phyloP scores from a whole-genome alignment of 805 yeast species.

The Candida adriatica region DNA sequence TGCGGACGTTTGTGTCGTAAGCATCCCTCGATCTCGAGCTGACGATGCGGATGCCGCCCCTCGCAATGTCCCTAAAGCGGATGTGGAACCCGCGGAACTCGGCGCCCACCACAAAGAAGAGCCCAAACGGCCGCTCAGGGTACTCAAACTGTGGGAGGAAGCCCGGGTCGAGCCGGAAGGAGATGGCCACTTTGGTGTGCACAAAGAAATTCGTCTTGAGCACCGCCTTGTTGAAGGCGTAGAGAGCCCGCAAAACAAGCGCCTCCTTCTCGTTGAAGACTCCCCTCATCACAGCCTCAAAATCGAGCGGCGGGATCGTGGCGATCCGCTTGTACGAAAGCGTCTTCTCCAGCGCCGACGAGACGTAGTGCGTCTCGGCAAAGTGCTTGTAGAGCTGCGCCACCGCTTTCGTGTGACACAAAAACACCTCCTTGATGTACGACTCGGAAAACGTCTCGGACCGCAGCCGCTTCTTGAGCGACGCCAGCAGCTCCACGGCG shows the following conservation, averaged over 20 bases:
- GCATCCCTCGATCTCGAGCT: conserved; percentile 81
- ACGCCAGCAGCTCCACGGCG: conserved; percentile 65
- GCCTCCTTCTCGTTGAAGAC: conserved; percentile 74
- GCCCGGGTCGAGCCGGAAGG: conserved; percentile 83
- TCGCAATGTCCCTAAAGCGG: conserved; percentile 92
- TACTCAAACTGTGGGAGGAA: conserved; percentile 83
- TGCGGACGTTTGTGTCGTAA: conserved; percentile 76
- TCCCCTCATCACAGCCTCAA: conserved; percentile 59
- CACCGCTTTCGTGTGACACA: conserved; percentile 61
- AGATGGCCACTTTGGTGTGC: conserved; percentile 90
- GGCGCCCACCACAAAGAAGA: conserved; percentile 92
- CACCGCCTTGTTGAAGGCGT: conserved; percentile 77
- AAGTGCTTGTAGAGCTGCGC: conserved; percentile 83
- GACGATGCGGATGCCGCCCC: conserved; percentile 97
- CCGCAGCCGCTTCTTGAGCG: conserved; percentile 82
- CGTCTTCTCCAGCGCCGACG: conserved; percentile 63
- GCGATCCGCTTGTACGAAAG: conserved; percentile 81
- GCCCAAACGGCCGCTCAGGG: conserved; percentile 89
- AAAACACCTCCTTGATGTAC: conserved; percentile 71
- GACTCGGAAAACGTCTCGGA: conserved; percentile 89
- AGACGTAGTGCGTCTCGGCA: conserved; percentile 83
- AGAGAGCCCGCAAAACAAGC: conserved; percentile 74
- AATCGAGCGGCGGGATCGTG: conserved; percentile 75
- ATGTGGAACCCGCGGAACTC: conserved; percentile 97
- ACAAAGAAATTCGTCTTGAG: conserved; percentile 92